Evolutionary conservation across 2,329 filamentous ascomycete genomes (phyloP), one percentile per base, ranked within the genome.

Genomic region (Monilinia vaccinii-corymbosi): DNA sequence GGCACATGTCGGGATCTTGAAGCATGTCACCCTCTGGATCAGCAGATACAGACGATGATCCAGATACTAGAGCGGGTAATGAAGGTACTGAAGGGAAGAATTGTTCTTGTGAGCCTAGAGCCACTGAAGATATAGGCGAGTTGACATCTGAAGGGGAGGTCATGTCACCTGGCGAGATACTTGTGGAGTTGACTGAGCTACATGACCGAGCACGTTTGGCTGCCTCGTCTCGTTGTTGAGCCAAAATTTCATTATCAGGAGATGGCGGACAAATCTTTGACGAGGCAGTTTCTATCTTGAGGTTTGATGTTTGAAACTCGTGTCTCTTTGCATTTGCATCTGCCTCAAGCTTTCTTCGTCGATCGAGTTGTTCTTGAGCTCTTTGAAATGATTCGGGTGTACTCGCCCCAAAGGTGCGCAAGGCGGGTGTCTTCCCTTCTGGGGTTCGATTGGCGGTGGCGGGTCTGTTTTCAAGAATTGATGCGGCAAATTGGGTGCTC

Each of bases 31-130:
- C 81, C 63, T 87, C 84, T 25, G 80, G 74, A 65, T 86, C 84
- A 1, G 81, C 82, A 16, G 82, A 86, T 11, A 86, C 78, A 2
- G 84, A 87, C 67, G 83, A 85, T 10, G 83, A 81, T 13, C 83
- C 81, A 60, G 83, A 86, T 13, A 86, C 75, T 9, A 86, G 73
- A 8, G 83, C 83, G 13, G 84, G 84, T 3, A 87, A 72, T 6
- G 84, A 87, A 0, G 83, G 83, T 56, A 86, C 83, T 3, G 83
- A 86, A 59, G 81, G 81, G 69, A 84, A 71, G 32, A 66, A 62
- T 52, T 69, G 68, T 38, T 69, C 69, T 16, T 61, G 63, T 16
- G 68, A 85, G 3, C 75, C 75, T 18, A 79, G 67, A 66, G 80
- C 79, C 10, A 77, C 74, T 7, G 79, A 78, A 4, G 77, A 75